Evolutionary conservation across 2,329 filamentous ascomycete species (phyloP).

Genomic region (Claviceps capensis): DNA sequence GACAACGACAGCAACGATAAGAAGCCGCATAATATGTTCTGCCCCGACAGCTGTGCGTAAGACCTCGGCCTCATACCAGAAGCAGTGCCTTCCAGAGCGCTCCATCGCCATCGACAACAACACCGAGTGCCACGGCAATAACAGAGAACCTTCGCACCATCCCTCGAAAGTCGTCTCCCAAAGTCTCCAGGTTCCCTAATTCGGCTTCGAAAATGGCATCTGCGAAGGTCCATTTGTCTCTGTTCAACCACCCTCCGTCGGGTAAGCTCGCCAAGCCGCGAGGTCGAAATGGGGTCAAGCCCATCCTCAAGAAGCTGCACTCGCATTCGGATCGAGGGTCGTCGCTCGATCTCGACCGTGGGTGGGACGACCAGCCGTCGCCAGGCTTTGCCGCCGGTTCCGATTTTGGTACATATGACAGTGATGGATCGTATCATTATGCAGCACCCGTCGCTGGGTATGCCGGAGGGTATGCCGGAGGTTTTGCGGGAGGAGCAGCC

Average conservation of each 20-base stretch:
- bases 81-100: background rate
- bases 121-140: background rate
- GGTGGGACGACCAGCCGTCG: conserved; percentile 39
- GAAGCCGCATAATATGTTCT: background rate
- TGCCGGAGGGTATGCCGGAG: conserved; percentile 27
- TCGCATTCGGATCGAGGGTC: conserved; percentile 39
- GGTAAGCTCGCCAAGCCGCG: conserved; percentile 29
- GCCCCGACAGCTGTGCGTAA: background rate
- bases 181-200: no score
- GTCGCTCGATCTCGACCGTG: conserved; percentile 47
- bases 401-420: conserved; percentile 15
- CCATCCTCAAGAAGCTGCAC: conserved; percentile 46
- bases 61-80: background rate
- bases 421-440: conserved; percentile 12
- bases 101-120: background rate
- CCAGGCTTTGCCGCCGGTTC: conserved; percentile 4
- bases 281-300: conserved; percentile 39
- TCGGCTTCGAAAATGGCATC: conserved; percentile 13
- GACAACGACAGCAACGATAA: background rate
- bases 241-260: conserved; percentile 7
- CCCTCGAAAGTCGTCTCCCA: no score
- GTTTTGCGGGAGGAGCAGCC: conserved; percentile 19
- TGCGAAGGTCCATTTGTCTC: conserved; percentile 15
- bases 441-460: conserved; percentile 2
- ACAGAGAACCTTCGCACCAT: no score